A percentile compares a stretch with the other conserved stretches of the same genome.
Evolutionary conservation across 148 eudicot genomes (phyloP).

Genomic region (Spergularia marina): DNA sequence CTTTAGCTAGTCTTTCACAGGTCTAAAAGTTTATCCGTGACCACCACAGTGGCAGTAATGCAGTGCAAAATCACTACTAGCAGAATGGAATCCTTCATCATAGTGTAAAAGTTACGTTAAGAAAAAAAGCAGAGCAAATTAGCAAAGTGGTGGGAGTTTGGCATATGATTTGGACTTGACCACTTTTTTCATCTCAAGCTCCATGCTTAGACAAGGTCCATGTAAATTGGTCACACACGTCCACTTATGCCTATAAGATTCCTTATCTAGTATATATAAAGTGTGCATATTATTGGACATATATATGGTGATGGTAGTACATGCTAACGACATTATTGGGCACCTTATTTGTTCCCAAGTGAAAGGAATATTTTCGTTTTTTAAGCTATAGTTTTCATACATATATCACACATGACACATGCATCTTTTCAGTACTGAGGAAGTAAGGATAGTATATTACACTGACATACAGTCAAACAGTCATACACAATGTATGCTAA

Average conservation of each 20-base stretch:
- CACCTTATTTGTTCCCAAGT: too few species aligned
- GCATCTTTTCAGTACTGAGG: neutral
- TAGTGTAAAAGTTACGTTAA: neutral
- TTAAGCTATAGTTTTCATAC: too few species aligned
- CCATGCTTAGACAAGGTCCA: neutral
- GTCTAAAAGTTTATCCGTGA: neutral
- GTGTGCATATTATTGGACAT: neutral
- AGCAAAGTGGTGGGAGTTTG: neutral
- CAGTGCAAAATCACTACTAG: neutral
- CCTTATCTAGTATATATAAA: neutral
- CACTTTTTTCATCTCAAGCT: neutral
- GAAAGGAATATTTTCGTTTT: too few species aligned
- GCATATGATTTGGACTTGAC: neutral
- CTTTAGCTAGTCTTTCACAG: neutral
- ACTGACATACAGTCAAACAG: too few species aligned
- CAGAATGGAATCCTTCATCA: neutral
- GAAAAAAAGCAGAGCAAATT: neutral
- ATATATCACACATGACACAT: too few species aligned
- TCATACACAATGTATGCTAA: too few species aligned
- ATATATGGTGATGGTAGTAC: neutral
- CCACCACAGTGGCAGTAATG: neutral
- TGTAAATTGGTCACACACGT: conserved; percentile 8
- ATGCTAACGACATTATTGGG: too few species aligned
- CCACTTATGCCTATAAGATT: conserved; percentile 18
- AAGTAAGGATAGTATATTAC: too few species aligned